Conservation (phyloP, 371 early-diverging fungal species). For the Mortierella sp. region DNA sequence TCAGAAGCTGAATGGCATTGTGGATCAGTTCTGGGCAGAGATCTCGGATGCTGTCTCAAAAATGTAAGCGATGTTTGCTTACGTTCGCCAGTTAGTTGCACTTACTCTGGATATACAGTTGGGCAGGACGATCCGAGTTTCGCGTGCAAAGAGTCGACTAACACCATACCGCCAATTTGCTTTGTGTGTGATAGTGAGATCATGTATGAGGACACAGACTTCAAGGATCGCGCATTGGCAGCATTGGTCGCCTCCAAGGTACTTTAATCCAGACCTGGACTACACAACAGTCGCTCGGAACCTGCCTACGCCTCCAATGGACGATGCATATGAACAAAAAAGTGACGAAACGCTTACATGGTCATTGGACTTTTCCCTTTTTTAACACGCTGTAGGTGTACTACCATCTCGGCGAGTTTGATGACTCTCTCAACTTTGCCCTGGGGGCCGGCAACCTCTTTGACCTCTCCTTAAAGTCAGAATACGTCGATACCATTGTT, state of each 20-base stretch:
- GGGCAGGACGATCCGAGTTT: not conserved
- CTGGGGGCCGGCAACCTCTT: constrained; percentile 94
- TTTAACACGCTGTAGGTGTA: constrained; percentile 73
- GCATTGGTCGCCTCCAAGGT: constrained; percentile 98
- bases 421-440: constrained; percentile 95
- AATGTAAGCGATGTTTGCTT: constrained; percentile 72
- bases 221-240: constrained; percentile 89
- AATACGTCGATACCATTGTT: constrained; percentile 95
- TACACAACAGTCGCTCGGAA: not conserved
- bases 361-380: not conserved
- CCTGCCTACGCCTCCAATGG: not conserved
- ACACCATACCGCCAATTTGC: not conserved
- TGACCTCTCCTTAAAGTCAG: constrained; percentile 81
- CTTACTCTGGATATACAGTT: not conserved
- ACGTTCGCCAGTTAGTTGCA: not conserved
- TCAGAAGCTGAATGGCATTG: constrained; percentile 85
- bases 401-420: constrained; percentile 94
- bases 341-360: not conserved
- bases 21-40: constrained; percentile 98
- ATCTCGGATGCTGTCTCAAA: constrained; percentile 94
- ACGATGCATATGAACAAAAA: not conserved
- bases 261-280: constrained; percentile 11
- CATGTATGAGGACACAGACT: constrained; percentile 91
- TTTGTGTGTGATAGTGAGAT: constrained; percentile 77
- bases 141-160: not conserved